Base-by-base conservation (phyloP, 2,329 filamentous ascomycete genomes). In the Fusarium denticulatum region DNA sequence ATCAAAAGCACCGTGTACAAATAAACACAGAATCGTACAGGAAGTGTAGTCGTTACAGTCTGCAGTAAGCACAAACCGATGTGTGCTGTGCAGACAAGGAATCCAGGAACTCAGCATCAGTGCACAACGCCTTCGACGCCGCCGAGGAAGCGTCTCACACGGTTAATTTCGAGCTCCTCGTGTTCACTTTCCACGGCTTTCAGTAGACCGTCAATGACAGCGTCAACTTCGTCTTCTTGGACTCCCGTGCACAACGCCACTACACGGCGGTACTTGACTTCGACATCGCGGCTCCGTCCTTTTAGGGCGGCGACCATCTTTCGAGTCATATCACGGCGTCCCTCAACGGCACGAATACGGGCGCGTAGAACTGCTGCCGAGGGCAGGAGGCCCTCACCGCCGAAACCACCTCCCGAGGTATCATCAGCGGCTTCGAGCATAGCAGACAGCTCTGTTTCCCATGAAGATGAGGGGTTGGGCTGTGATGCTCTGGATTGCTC, bases 161-260 rank as follows among this genome's bases (percentile, higher is more conserved):
- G 85, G 1, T 89, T 90, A 14, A 96, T 90, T 79, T 97, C 94
- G 2, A 94, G 85, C 76, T 94, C 92, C 13, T 90, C 89, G 61
- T 88, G 89, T 80, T 98, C 95, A 78, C 95, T 97, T 82, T 97
- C 96, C 6, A 98, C 93, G 5, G 96, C 96, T 71, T 94, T 91
- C 52, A 97, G 89, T 47, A 99, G 85, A 6, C 91, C 91, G 59
- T 94, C 93, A 1, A 98, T 86, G 58, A 95, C 89, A 64, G 90
- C 89, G 76, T 98, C 96, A 20, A 98, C 93, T 65, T 94, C 89
- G 14, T 88, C 87, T 70, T 97, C 94, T 2, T 90, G 88, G 39
- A 95, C 93, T 14, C 91, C 91, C 0, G 95, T 97, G 80, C 96
- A 98, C 18, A 98, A 85, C 60, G 93, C 91, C 30, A 99, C 94